These are phyloP conservation scores for Malus hybrid DNA, from an alignment of 331 rosid genomes.

Conservation along the genomic window DNA sequence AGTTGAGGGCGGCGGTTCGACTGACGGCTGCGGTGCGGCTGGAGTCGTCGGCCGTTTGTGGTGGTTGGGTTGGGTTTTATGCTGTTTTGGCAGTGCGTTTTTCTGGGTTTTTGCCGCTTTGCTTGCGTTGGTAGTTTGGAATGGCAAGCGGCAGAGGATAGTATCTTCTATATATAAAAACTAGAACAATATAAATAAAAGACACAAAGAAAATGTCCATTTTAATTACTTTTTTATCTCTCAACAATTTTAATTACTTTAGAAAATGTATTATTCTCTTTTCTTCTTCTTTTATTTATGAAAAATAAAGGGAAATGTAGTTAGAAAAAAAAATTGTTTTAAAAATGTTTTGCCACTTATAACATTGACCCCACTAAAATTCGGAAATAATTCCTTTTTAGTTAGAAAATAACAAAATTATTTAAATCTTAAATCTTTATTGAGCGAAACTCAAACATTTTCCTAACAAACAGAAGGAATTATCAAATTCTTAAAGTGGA, in stretches of 20 bases:
- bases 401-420: not conserved
- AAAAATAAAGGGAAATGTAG: not conserved
- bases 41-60: not conserved
- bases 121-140: not conserved
- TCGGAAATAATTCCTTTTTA: too few relatives aligned
- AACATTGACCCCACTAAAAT: not conserved
- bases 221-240: not conserved
- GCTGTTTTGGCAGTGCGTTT: not conserved
- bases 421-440: not conserved
- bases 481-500: not conserved
- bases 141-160: not conserved
- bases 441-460: not conserved
- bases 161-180: not conserved
- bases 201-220: not conserved
- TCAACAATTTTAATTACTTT: not conserved
- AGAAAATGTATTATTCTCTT: not conserved
- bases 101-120: slow-evolving; percentile 11
- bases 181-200: not conserved
- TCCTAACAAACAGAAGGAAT: not conserved
- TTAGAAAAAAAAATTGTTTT: not conserved
- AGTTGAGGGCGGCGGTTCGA: not conserved
- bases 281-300: not conserved
- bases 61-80: not conserved
- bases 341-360: not conserved
- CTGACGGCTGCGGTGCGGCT: not conserved